Base-by-base conservation (phyloP, 2,329 filamentous ascomycete species). In the Nothomitra cinnamomea region DNA sequence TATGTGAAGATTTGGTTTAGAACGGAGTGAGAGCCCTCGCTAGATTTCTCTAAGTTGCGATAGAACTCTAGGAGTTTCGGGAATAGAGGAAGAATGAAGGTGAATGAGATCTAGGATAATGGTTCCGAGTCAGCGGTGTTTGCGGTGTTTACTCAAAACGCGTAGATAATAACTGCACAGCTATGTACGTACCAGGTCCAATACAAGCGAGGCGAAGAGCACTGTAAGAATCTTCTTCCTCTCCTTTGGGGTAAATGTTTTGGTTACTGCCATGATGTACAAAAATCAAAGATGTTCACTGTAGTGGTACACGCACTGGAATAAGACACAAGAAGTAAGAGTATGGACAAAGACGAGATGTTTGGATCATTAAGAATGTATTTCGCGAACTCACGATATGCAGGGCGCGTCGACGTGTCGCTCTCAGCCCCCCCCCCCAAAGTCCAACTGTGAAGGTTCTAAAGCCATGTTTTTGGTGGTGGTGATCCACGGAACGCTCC, bases 41-140 rank as follows among this genome's bases (percentile, higher is more conserved):
- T 53, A 70, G 70, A 50, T 66, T 61, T 76, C 69, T 95, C 89
- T 68, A 82, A 80, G 64, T 87, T 82, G 69, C 87, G 86, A 72
- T 96, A 98, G 77, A 95, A 96, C 62, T 94, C 85, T 68, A 96
- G 83, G 45, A 98, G 83, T 55, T 88, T 89, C 6, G 89, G 92
- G 66, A 96, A 98, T 36, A 98, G 79, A 0, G 92, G 92, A 7
- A 98, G 82, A 65, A 96, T 96, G 66, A 98, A 95, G 28, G 92
- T 98, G 67, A 98, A 98, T 54, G 90, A 95, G 63, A 96, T 87
- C 90, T 95, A 58, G 32, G 19, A 15, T 17, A 3, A n/a, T 32
- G 28, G 32, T 52, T 54, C 38, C 17, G 2, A 22, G 52, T 58
- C 10, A 45, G 41, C 24, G 19, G 53, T 51, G 35, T 41, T 17